phyloP scores from a whole-genome alignment of 1,284 basidiomycete genomes.

The Puccinia triticina region DNA sequence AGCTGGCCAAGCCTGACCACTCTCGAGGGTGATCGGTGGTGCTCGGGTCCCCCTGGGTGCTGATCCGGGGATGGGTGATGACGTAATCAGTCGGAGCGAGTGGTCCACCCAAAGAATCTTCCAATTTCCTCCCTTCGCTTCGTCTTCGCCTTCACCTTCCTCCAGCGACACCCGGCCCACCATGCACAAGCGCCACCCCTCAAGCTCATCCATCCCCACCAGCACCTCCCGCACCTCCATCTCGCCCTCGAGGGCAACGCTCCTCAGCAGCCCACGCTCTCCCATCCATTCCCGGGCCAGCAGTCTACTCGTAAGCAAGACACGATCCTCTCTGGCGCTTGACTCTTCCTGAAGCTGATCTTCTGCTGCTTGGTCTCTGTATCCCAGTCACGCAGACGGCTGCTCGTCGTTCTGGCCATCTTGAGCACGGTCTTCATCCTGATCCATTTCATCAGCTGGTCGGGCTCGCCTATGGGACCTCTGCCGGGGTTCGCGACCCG shows the following conservation, averaged over 20 bases:
- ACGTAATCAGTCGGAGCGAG: too few species aligned
- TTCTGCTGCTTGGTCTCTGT: not conserved
- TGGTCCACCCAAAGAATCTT: too few species aligned
- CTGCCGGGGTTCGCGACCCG: constrained; percentile 43
- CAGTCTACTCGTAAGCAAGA: constrained; percentile 22
- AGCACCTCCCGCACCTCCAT: not conserved
- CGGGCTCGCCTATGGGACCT: constrained; percentile 31
- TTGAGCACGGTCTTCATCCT: constrained; percentile 39
- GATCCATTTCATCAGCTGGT: constrained; percentile 48
- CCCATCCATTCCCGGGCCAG: constrained; percentile 9
- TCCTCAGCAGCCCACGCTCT: constrained; percentile 1
- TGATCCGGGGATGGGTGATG: too few species aligned
- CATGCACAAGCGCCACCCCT: constrained; percentile 48
- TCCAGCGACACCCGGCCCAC: not conserved
- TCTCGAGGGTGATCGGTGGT: too few species aligned
- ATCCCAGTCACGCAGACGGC: constrained; percentile 39
- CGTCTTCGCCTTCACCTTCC: too few species aligned
- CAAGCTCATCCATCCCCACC: not conserved
- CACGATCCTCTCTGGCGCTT: not conserved
- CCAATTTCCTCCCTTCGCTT: too few species aligned
- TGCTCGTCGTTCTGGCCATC: constrained; percentile 32
- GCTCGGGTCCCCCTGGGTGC: too few species aligned
- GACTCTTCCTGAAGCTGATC: not conserved
- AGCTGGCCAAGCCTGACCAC: too few species aligned
- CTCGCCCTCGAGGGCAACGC: not conserved